These are phyloP conservation scores for Catunica adiposa DNA, from an alignment of 2,329 filamentous ascomycete genomes.

Conservation along the genomic window DNA sequence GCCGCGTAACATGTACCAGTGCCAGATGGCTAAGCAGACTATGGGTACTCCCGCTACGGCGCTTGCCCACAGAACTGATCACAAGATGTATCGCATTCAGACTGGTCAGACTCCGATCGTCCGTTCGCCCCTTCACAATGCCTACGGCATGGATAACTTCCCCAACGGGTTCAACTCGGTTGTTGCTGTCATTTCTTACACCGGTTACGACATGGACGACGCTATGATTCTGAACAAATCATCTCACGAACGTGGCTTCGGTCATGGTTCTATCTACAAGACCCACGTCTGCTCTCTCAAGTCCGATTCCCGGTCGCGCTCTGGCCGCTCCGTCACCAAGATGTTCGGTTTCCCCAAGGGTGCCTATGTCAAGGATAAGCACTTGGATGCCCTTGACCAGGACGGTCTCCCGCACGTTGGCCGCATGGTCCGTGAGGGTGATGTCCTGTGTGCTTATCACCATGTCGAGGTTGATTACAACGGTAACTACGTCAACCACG, in stretches of 20 bases:
- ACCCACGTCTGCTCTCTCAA: constrained; percentile 81
- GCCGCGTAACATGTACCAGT: constrained; percentile 97
- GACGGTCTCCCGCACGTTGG: constrained; percentile 79
- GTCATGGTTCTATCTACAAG: constrained; percentile 93
- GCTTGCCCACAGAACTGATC: constrained; percentile 75
- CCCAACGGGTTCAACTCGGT: constrained; percentile 91
- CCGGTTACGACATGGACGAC: constrained; percentile 99
- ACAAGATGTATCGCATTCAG: constrained; percentile 89
- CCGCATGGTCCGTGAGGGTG: constrained; percentile 59
- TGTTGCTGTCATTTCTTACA: constrained; percentile 96
- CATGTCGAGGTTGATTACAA: constrained; percentile 66
- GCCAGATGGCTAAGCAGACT: constrained; percentile 98
- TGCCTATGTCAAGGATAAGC: constrained; percentile 51
- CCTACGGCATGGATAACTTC: constrained; percentile 95
- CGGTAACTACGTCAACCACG: constrained; percentile 66
- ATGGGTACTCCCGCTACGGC: constrained; percentile 93
- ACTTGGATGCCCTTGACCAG: constrained; percentile 59
- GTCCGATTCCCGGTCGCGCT: constrained; percentile 54
- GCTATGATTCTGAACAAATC: constrained; percentile 99
- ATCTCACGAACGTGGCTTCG: constrained; percentile 86
- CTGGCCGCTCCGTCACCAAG: constrained; percentile 54
- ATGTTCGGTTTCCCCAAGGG: constrained; percentile 83
- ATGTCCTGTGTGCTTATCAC: constrained; percentile 79
- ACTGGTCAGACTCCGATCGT: constrained; percentile 93
- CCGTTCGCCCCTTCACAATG: constrained; percentile 79